These are phyloP conservation scores for Ormosia emarginata DNA, from an alignment of 306 rosid species.

Conservation along the genomic window DNA sequence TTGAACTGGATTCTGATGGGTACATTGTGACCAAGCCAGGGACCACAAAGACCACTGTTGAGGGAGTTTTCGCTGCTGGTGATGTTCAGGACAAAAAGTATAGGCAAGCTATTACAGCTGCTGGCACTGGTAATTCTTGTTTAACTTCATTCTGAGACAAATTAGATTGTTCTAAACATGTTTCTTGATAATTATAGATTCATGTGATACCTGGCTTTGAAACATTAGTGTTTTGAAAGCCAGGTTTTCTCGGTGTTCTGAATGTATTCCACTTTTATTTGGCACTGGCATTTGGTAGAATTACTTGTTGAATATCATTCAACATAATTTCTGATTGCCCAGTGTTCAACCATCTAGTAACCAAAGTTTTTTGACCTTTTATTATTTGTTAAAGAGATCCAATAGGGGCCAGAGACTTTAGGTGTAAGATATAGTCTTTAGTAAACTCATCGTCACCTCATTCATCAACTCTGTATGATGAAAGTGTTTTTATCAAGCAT, in stretches of 20 bases:
- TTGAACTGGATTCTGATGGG: constrained; percentile 70
- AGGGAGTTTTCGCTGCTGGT: constrained; percentile 88
- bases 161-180: not conserved
- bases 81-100: constrained; percentile 96
- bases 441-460: not conserved
- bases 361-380: not conserved
- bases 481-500: not conserved
- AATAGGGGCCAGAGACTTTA: not conserved
- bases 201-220: not conserved
- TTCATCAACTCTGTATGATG: not conserved
- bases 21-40: constrained; percentile 72
- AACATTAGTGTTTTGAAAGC: not conserved
- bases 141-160: not conserved
- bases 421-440: not conserved
- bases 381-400: not conserved
- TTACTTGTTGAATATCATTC: not conserved
- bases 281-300: not conserved
- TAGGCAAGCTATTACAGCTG: constrained; percentile 93
- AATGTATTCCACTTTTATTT: not conserved
- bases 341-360: not conserved
- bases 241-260: not conserved
- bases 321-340: not conserved
- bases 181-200: not conserved
- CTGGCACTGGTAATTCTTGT: constrained; percentile 62
- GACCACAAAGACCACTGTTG: constrained; percentile 64